Conservation (phyloP, 2,329 filamentous ascomycete species). For the Rhynchosporium graminicola region DNA sequence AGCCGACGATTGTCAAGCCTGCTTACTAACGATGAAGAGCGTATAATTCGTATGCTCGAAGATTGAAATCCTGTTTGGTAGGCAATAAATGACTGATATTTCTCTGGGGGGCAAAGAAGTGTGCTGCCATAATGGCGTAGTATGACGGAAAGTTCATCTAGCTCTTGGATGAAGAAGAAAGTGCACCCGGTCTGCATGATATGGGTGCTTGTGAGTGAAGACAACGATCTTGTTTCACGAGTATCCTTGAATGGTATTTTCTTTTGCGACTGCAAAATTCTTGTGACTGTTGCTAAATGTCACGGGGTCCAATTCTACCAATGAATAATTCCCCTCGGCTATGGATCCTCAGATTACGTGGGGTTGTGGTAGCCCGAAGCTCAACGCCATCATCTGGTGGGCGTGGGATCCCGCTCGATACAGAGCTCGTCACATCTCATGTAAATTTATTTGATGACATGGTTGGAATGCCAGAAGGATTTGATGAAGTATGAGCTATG, state of each 20-base stretch:
- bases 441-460: conserved; percentile 26
- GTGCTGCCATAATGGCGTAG: conserved; percentile 2
- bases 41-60: neutral
- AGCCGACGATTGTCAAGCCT: neutral
- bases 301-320: neutral
- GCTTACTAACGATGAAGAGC: neutral
- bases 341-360: neutral
- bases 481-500: conserved; percentile 29
- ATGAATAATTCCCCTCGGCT: neutral
- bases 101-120: conserved; percentile 11
- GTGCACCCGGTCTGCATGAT: neutral
- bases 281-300: neutral
- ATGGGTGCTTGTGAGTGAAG: neutral
- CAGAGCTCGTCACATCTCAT: conserved; percentile 8
- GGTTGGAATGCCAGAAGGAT: conserved; percentile 26
- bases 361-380: neutral
- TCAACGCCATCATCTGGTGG: conserved; percentile 9
- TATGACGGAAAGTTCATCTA: conserved; percentile 12
- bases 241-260: neutral
- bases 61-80: conserved; percentile 8
- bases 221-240: neutral
- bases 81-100: neutral
- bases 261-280: no score
- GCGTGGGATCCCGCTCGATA: conserved; percentile 4
- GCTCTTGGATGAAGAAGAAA: neutral